A percentile compares a stretch with the other conserved stretches of the same genome.
These are phyloP conservation scores for Boletus edulis DNA, from an alignment of 768 basidiomycete species.

Conservation along the genomic window DNA sequence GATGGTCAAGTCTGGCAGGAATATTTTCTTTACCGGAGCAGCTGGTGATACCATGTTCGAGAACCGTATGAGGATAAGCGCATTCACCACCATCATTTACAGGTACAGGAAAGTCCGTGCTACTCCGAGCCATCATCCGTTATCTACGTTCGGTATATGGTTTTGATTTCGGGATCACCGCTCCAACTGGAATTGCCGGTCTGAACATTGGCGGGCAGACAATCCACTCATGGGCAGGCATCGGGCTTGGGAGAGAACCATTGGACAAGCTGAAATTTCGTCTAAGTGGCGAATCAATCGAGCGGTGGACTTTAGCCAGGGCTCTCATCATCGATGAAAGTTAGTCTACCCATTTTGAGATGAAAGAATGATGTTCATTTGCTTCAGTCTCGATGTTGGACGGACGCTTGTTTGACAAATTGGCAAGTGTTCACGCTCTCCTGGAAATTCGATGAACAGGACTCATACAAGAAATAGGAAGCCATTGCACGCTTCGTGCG, in stretches of 20 bases:
- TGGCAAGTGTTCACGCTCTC: constrained; percentile 44
- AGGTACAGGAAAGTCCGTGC: constrained; percentile 73
- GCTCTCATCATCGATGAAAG: constrained; percentile 75
- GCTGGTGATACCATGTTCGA: constrained; percentile 46
- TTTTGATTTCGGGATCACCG: constrained; percentile 54
- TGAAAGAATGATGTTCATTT: not conserved
- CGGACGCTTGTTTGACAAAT: constrained; percentile 64
- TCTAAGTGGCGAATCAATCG: constrained; percentile 25
- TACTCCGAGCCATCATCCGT: constrained; percentile 59
- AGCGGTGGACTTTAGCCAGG: constrained; percentile 49
- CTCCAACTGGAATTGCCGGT: constrained; percentile 64
- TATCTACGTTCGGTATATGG: constrained; percentile 32
- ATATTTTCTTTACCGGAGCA: constrained; percentile 74
- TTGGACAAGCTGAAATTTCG: constrained; percentile 40
- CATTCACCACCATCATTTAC: constrained; percentile 1
- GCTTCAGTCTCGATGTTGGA: constrained; percentile 74
- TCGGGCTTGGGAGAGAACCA: constrained; percentile 55
- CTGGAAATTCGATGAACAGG: constrained; percentile 17
- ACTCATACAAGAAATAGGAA: constrained; percentile 19
- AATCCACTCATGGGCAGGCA: constrained; percentile 65
- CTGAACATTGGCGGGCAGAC: constrained; percentile 71
- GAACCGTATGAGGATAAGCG: not conserved
- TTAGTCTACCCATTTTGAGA: constrained; percentile 22
- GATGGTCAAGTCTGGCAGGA: constrained; percentile 51
- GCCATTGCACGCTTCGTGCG: constrained; percentile 45